Percentiles rank a stretch among this genome's conserved stretches.
phyloP scores from a whole-genome alignment of 2,329 filamentous ascomycete species.

The Penicillium sp. region DNA sequence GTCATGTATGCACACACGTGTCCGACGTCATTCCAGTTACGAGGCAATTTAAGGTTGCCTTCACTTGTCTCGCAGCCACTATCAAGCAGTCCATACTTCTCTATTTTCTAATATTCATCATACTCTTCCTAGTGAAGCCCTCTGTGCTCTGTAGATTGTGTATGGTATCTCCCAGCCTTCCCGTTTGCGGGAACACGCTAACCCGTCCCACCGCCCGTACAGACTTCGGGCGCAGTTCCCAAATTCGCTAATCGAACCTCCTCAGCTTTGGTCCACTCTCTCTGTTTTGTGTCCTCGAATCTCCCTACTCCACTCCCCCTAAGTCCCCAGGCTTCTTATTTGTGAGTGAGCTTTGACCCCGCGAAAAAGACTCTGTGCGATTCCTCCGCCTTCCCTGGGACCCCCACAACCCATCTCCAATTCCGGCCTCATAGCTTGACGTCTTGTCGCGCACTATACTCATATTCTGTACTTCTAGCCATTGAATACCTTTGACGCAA shows the following conservation, averaged over 20 bases:
- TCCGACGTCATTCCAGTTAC: slow-evolving; percentile 21
- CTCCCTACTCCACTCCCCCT: slow-evolving; percentile 6
- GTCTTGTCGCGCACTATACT: slow-evolving; percentile 6
- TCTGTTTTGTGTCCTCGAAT: slow-evolving; percentile 3
- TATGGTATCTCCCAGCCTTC: neutral
- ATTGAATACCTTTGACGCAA: slow-evolving; percentile 10
- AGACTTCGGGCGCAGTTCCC: slow-evolving; percentile 18
- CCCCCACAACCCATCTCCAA: slow-evolving; percentile 29
- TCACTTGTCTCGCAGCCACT: neutral
- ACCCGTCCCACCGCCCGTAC: slow-evolving; percentile 22
- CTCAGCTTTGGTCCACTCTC: slow-evolving; percentile 11
- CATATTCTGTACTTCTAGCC: slow-evolving; percentile 1
- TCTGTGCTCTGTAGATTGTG: neutral
- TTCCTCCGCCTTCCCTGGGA: slow-evolving; percentile 19
- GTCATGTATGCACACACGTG: slow-evolving; percentile 1
- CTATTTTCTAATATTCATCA: too few relatives aligned
- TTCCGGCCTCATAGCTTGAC: slow-evolving; percentile 19
- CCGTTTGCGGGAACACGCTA: slow-evolving; percentile 21
- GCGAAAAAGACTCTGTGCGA: slow-evolving; percentile 8
- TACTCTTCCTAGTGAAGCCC: too few relatives aligned
- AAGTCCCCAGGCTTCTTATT: slow-evolving; percentile 8
- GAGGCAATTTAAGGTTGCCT: neutral
- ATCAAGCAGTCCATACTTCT: neutral
- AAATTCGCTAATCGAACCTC: slow-evolving; percentile 21
- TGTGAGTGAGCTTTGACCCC: slow-evolving; percentile 20